Conservation (phyloP, 2,329 filamentous ascomycete species). For the Cadophora malorum region DNA sequence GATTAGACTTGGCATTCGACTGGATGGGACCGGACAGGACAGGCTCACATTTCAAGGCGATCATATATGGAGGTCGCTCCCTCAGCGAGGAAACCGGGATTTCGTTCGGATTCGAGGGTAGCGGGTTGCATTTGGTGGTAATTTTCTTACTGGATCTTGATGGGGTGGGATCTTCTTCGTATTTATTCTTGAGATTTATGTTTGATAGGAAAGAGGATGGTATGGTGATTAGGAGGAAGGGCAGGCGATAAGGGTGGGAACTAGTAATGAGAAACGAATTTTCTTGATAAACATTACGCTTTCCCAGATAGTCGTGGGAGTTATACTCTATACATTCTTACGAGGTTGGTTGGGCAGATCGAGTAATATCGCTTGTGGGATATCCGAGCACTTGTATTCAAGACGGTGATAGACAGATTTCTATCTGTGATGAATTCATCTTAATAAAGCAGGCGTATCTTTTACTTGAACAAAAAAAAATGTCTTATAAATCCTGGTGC, state of each 20-base stretch:
- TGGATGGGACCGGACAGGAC: neutral
- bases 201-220: neutral
- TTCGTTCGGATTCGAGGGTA: neutral
- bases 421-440: slow-evolving; percentile 1
- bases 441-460: neutral
- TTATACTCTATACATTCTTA: neutral
- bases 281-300: neutral
- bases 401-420: neutral
- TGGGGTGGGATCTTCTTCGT: neutral
- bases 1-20: slow-evolving; percentile 10
- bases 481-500: too few species aligned
- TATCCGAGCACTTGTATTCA: neutral
- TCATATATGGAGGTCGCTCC: neutral
- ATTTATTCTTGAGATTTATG: slow-evolving; percentile 9
- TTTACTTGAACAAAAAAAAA: too few species aligned
- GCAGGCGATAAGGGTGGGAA: neutral
- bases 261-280: slow-evolving; percentile 10
- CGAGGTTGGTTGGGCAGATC: neutral
- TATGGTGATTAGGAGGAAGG: neutral
- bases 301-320: too few species aligned
- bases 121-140: neutral
- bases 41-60: neutral
- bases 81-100: neutral
- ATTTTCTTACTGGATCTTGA: neutral
- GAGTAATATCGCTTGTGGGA: too few species aligned